A percentile compares a stretch with the other conserved stretches of the same genome.
Evolutionary conservation across 2,329 filamentous ascomycete species (phyloP).

Genomic region (Claviceps digitariae): DNA sequence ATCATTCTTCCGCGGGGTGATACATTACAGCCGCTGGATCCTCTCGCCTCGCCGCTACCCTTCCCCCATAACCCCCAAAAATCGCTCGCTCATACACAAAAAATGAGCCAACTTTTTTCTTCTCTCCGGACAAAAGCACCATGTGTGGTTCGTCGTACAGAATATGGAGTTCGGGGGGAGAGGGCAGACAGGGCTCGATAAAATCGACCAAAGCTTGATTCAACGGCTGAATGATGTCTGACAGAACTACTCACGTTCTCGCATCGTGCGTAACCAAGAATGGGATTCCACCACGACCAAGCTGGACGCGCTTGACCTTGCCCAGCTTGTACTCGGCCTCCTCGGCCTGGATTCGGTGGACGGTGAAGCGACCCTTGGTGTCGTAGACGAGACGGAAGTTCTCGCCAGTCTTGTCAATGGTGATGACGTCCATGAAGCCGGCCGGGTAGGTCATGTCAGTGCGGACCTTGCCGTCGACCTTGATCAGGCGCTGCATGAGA

Average conservation of each 20-base stretch:
- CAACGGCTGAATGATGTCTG: conserved; percentile 99
- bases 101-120: not conserved
- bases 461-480: conserved; percentile 99
- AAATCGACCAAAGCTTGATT: conserved; percentile 89
- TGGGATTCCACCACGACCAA: conserved; percentile 99
- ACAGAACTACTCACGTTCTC: conserved; percentile 92
- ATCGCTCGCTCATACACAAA: not conserved
- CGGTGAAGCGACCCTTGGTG: conserved; percentile 99
- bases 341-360: conserved; percentile 97
- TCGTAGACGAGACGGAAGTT: conserved; percentile 99
- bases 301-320: conserved; percentile 99
- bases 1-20: conserved; percentile 18
- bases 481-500: conserved; percentile 98
- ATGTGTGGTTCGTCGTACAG: not conserved
- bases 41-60: not conserved
- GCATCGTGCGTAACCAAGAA: conserved; percentile 99
- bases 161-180: conserved; percentile 10
- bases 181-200: conserved; percentile 12
- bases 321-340: conserved; percentile 99
- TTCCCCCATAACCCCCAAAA: no score
- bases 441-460: conserved; percentile 96
- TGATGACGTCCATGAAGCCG: conserved; percentile 99
- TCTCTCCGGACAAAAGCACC: not conserved
- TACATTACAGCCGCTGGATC: conserved; percentile 44
- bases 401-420: conserved; percentile 99